Evolutionary conservation across 352 stramenopile genomes (phyloP).

Genomic region (Pythium graminicola): DNA sequence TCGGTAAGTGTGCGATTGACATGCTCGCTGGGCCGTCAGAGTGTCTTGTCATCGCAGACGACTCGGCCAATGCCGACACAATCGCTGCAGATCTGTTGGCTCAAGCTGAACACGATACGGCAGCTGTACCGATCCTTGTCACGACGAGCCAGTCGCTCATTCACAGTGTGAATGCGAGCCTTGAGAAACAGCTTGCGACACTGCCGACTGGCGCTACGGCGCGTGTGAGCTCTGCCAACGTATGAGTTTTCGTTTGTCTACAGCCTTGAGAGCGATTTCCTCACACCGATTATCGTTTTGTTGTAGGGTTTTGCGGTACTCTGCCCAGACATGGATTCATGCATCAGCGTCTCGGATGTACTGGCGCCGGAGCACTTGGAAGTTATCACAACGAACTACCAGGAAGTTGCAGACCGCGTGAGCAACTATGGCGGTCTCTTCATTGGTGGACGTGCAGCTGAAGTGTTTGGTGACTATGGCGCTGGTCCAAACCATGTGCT

Average conservation of each 20-base stretch:
- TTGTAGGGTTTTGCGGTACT: slow-evolving; percentile 68
- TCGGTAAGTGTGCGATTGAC: slow-evolving; percentile 97
- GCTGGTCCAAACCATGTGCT: slow-evolving; percentile 99
- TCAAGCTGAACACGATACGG: slow-evolving; percentile 96
- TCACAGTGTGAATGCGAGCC: slow-evolving; percentile 84
- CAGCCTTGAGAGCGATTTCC: too few species aligned
- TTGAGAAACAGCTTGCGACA: slow-evolving; percentile 67
- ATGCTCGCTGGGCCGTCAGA: slow-evolving; percentile 98
- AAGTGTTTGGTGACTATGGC: slow-evolving; percentile 97
- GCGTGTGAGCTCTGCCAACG: slow-evolving; percentile 56
- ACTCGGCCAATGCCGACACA: slow-evolving; percentile 60
- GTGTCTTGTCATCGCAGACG: slow-evolving; percentile 97
- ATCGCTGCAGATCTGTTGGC: slow-evolving; percentile 75
- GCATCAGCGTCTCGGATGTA: slow-evolving; percentile 82
- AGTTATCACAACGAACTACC: slow-evolving; percentile 86
- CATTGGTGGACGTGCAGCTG: slow-evolving; percentile 90
- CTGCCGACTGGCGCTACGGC: slow-evolving; percentile 61
- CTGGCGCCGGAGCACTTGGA: slow-evolving; percentile 86
- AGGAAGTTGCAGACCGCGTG: slow-evolving; percentile 75
- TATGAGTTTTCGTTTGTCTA: too few species aligned
- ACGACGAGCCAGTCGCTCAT: slow-evolving; percentile 85
- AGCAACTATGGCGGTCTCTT: slow-evolving; percentile 91
- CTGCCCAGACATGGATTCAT: slow-evolving; percentile 57
- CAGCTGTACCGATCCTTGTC: slow-evolving; percentile 95
- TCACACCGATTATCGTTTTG: neutral